These are phyloP conservation scores for Pelargonium exstipulatum DNA, from an alignment of 441 rosid species.

Conservation along the genomic window DNA sequence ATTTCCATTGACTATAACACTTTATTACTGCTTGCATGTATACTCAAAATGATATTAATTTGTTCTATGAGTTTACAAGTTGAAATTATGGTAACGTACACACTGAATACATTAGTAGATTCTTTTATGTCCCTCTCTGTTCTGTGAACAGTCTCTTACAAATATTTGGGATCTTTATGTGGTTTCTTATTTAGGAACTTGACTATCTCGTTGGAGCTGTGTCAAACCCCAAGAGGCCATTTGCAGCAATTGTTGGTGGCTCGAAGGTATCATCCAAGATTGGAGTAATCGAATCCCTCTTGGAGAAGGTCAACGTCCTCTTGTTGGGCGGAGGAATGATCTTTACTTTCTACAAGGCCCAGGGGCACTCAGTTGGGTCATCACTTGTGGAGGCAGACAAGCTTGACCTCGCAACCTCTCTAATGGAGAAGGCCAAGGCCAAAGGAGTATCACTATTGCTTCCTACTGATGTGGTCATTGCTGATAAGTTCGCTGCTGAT, in stretches of 20 bases:
- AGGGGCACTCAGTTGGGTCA: conserved; percentile 23
- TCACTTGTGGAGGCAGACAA: conserved; percentile 27
- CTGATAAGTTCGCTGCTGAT: conserved; percentile 26
- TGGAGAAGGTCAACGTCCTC: conserved; percentile 20
- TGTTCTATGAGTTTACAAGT: too few species aligned
- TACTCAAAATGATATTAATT: too few species aligned
- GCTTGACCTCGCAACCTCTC: conserved; percentile 23
- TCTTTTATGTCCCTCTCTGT: too few species aligned
- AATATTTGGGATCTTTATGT: neutral
- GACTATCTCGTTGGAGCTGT: conserved; percentile 28
- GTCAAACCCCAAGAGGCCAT: conserved; percentile 24
- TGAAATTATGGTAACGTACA: too few species aligned
- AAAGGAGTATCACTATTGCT: conserved; percentile 3
- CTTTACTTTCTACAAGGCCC: conserved; percentile 8
- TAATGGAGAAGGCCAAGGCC: conserved; percentile 7
- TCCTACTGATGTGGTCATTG: conserved; percentile 26
- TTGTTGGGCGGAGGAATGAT: conserved; percentile 25
- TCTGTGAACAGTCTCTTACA: neutral
- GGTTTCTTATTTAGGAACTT: conserved; percentile 15
- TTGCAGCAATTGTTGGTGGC: conserved; percentile 28
- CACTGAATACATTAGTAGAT: too few species aligned
- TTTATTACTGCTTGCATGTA: too few species aligned
- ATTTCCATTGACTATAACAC: neutral
- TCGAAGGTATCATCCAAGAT: conserved; percentile 27
- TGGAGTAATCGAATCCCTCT: conserved; percentile 25